Percentiles rank a stretch among this genome's conserved stretches.
Conservation (phyloP, 768 basidiomycete species). For the Mycena haematopus region DNA sequence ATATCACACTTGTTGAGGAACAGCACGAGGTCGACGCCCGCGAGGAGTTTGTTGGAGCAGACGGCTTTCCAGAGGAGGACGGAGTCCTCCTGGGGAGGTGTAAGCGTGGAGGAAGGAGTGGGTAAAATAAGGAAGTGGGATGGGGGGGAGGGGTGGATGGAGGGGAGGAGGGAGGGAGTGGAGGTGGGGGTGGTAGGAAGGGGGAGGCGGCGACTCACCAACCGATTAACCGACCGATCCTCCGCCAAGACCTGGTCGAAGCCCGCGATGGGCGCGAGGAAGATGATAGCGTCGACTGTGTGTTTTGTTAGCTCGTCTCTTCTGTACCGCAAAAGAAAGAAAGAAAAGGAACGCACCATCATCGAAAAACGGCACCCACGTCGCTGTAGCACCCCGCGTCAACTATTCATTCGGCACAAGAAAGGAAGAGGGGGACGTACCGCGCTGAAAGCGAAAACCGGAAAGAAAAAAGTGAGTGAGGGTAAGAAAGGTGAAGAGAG, state of each 20-base stretch:
- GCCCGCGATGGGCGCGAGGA: conserved; percentile 77
- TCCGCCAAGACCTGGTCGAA: conserved; percentile 77
- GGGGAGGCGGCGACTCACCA: conserved; percentile 45
- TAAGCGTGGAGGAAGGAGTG: too few species aligned
- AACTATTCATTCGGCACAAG: too few species aligned
- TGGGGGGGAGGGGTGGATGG: background rate
- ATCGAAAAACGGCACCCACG: conserved; percentile 77
- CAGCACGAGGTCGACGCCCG: conserved; percentile 79
- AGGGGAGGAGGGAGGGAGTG: background rate
- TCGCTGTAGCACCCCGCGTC: conserved; percentile 47
- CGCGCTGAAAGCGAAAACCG: too few species aligned
- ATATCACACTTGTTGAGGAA: conserved; percentile 93
- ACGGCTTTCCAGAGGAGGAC: conserved; percentile 91
- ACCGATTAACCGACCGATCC: conserved; percentile 64
- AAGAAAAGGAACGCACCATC: conserved; percentile 44
- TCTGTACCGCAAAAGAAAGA: too few species aligned
- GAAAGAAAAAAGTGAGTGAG: conserved; percentile 3
- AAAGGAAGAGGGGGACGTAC: too few species aligned
- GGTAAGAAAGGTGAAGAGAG: conserved; percentile 5
- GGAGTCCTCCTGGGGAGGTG: conserved; percentile 67
- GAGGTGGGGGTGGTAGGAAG: background rate
- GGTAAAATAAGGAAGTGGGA: background rate
- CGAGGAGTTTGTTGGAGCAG: conserved; percentile 82
- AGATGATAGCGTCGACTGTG: conserved; percentile 74
- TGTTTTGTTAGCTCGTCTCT: background rate